Conservation (phyloP, 768 basidiomycete species). For the Mycena filopes region DNA sequence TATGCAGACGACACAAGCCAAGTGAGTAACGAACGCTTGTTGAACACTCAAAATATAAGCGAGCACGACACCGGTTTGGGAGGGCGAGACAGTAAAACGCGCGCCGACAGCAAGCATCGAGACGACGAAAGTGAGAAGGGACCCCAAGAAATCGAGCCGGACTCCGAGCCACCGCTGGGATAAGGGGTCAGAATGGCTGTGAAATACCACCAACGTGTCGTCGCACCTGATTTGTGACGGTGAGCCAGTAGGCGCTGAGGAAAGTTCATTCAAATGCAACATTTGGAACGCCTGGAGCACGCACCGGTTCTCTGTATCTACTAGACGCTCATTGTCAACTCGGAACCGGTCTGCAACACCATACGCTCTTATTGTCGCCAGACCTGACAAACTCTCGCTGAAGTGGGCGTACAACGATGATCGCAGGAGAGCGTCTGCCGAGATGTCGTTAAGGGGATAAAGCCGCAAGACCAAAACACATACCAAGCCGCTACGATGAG, state of each 20-base stretch:
- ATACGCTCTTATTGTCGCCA: slow-evolving; percentile 91
- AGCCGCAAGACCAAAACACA: slow-evolving; percentile 7
- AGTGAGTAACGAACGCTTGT: slow-evolving; percentile 56
- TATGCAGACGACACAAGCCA: slow-evolving; percentile 3
- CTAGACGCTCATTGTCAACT: slow-evolving; percentile 74
- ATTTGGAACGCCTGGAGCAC: slow-evolving; percentile 8
- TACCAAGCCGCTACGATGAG: slow-evolving; percentile 62
- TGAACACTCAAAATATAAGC: slow-evolving; percentile 86
- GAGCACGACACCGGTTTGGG: slow-evolving; percentile 80
- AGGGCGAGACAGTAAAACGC: slow-evolving; percentile 79
- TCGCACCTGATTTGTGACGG: slow-evolving; percentile 79
- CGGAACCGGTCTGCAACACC: slow-evolving; percentile 82
- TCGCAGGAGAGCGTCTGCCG: slow-evolving; percentile 81
- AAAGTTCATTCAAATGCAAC: neutral
- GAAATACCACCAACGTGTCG: neutral
- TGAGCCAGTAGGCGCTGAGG: slow-evolving; percentile 84
- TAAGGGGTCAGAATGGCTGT: slow-evolving; percentile 3
- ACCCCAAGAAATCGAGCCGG: slow-evolving; percentile 87
- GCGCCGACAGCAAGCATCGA: slow-evolving; percentile 82
- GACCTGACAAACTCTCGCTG: slow-evolving; percentile 87
- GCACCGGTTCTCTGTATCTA: slow-evolving; percentile 87
- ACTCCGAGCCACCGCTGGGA: slow-evolving; percentile 83
- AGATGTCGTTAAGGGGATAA: slow-evolving; percentile 5
- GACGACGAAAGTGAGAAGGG: slow-evolving; percentile 77
- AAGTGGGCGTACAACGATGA: slow-evolving; percentile 92